phyloP scores from a whole-genome alignment of 2,329 filamentous ascomycete genomes.

The Fusarium sterilihyphosum region DNA sequence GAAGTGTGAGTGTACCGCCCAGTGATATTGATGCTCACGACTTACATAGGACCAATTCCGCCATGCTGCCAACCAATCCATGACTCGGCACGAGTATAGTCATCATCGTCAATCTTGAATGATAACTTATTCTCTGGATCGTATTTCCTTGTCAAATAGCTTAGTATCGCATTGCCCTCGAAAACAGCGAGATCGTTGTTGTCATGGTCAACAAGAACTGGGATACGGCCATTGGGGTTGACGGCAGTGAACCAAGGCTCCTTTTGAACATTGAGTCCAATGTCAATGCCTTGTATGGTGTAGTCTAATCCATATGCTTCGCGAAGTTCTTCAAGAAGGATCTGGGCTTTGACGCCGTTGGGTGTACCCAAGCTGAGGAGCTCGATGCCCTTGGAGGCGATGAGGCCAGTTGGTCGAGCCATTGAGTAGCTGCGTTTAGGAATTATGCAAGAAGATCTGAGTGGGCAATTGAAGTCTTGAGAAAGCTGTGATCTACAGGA shows the following conservation, averaged over 20 bases:
- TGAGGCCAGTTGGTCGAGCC: conserved; percentile 60
- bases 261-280: conserved; percentile 71
- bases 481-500: not conserved
- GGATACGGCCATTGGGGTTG: conserved; percentile 73
- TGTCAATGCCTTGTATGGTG: conserved; percentile 68
- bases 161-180: conserved; percentile 78
- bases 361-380: conserved; percentile 67
- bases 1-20: conserved; percentile 22
- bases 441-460: not conserved
- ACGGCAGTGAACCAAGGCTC: conserved; percentile 72
- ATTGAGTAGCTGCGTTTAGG: conserved; percentile 29
- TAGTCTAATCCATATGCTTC: conserved; percentile 71
- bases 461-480: not conserved
- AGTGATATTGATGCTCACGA: not conserved
- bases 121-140: conserved; percentile 64
- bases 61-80: conserved; percentile 79
- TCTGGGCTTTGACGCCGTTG: conserved; percentile 66
- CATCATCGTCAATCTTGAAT: conserved; percentile 51
- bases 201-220: conserved; percentile 74
- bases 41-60: conserved; percentile 72
- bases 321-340: conserved; percentile 73
- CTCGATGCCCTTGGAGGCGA: conserved; percentile 72
- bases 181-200: conserved; percentile 72
- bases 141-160: conserved; percentile 78
- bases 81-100: conserved; percentile 48